Conservation (phyloP, 441 rosid species). For the Erodium moschatum region DNA sequence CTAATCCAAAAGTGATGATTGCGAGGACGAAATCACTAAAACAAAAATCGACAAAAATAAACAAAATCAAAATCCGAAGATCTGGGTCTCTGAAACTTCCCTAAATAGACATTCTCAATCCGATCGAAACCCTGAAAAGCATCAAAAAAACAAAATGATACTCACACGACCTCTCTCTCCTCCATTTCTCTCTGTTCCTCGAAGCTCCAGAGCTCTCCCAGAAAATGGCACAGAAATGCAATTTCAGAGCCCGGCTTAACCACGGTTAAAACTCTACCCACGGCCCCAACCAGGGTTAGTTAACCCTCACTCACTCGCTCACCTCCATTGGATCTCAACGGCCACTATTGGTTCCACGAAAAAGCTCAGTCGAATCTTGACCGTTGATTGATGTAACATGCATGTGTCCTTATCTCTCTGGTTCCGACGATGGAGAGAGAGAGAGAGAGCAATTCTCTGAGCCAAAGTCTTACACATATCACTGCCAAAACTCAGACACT, state of each 20-base stretch:
- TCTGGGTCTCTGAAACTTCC: slow-evolving; percentile 32
- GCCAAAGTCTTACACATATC: too few relatives aligned
- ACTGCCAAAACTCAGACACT: slow-evolving; percentile 25
- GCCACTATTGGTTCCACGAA: slow-evolving; percentile 18
- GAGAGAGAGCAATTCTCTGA: too few relatives aligned
- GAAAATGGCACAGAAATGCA: too few relatives aligned
- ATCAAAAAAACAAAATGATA: not conserved
- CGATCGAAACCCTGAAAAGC: slow-evolving; percentile 30
- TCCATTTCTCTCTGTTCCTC: too few relatives aligned
- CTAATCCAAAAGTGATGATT: slow-evolving; percentile 39
- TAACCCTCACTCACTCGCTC: too few relatives aligned
- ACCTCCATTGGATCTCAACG: slow-evolving; percentile 21
- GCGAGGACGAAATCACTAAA: slow-evolving; percentile 13
- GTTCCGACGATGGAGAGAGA: not conserved
- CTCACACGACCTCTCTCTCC: too few relatives aligned
- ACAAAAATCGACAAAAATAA: slow-evolving; percentile 12
- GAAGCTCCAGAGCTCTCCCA: too few relatives aligned
- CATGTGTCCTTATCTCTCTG: slow-evolving; percentile 65
- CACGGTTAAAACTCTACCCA: too few relatives aligned
- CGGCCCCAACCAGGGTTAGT: too few relatives aligned
- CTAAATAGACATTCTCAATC: slow-evolving; percentile 20
- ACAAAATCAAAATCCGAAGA: slow-evolving; percentile 30
- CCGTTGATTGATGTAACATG: slow-evolving; percentile 51
- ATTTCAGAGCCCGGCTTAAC: too few relatives aligned
- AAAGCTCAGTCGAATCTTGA: slow-evolving; percentile 31